Evolutionary conservation across 2,329 filamentous ascomycete genomes (phyloP).

Genomic region (Lomentospora prolificans): DNA sequence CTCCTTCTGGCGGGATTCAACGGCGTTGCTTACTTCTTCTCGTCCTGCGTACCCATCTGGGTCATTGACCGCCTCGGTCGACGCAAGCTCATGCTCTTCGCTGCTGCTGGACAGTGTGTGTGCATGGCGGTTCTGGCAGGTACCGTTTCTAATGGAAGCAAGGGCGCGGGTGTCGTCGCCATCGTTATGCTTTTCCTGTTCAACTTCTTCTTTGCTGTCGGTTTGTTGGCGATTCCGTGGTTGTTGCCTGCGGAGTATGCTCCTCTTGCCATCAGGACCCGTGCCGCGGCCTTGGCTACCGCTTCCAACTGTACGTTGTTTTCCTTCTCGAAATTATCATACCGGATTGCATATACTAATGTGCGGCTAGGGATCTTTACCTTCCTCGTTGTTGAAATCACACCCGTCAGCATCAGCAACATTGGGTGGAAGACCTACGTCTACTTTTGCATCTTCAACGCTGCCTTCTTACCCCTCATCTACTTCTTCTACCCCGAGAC

Average conservation of each 20-base stretch:
- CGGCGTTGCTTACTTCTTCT: slow-evolving; percentile 34
- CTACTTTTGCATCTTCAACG: slow-evolving; percentile 20
- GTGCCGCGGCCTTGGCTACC: slow-evolving; percentile 22
- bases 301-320: slow-evolving; percentile 25
- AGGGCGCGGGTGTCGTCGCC: slow-evolving; percentile 28
- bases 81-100: slow-evolving; percentile 23
- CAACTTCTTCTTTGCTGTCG: slow-evolving; percentile 28
- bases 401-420: slow-evolving; percentile 12
- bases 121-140: slow-evolving; percentile 28
- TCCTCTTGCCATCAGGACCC: slow-evolving; percentile 21
- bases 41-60: slow-evolving; percentile 34
- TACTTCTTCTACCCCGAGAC: slow-evolving; percentile 21
- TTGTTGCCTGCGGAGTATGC: slow-evolving; percentile 23
- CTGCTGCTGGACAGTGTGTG: neutral
- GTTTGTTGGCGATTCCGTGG: slow-evolving; percentile 26
- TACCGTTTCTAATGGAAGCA: slow-evolving; percentile 16
- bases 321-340: no score
- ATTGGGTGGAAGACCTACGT: slow-evolving; percentile 9
- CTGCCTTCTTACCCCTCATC: slow-evolving; percentile 18
- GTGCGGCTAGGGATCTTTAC: neutral
- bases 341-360: slow-evolving; percentile 17
- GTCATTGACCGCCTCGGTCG: slow-evolving; percentile 36
- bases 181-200: slow-evolving; percentile 31
- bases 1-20: slow-evolving; percentile 42
- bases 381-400: slow-evolving; percentile 13